Percentiles rank a stretch among this genome's conserved stretches.
These are phyloP conservation scores for Kuraishia molischiana DNA, from an alignment of 805 yeast species.

Conservation along the genomic window DNA sequence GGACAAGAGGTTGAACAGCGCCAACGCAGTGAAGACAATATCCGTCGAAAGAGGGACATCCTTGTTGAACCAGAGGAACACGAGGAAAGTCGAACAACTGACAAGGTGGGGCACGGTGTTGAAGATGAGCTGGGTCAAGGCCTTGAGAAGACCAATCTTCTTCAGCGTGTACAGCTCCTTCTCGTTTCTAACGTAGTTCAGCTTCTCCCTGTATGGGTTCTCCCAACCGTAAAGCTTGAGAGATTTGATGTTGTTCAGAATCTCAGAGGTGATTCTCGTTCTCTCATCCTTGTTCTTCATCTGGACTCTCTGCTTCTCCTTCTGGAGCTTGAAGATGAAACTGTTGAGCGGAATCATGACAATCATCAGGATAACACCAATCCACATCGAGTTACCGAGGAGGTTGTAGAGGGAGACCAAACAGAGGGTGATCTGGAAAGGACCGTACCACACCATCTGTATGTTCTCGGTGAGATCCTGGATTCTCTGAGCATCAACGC, in stretches of 20 bases:
- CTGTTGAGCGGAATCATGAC: constrained; percentile 78
- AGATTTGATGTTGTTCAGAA: constrained; percentile 85
- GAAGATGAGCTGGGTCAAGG: constrained; percentile 69
- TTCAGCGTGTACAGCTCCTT: constrained; percentile 72
- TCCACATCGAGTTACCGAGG: constrained; percentile 90
- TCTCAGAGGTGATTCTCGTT: constrained; percentile 81
- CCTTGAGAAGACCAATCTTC: constrained; percentile 62
- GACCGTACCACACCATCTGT: constrained; percentile 86
- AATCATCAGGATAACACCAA: constrained; percentile 76
- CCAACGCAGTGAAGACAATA: constrained; percentile 82
- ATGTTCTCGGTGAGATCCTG: constrained; percentile 76
- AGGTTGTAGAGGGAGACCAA: constrained; percentile 60
- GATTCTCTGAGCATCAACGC: constrained; percentile 84
- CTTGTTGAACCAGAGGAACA: constrained; percentile 53
- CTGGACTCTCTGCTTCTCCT: constrained; percentile 67
- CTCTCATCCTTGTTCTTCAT: constrained; percentile 90
- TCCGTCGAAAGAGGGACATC: constrained; percentile 73
- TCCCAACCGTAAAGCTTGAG: constrained; percentile 97
- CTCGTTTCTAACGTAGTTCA: constrained; percentile 78
- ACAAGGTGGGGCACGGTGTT: constrained; percentile 84
- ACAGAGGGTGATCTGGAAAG: constrained; percentile 77
- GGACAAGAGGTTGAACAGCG: constrained; percentile 77
- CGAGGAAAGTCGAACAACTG: constrained; percentile 80
- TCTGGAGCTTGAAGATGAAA: constrained; percentile 54
- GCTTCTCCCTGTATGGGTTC: constrained; percentile 62